Percentiles rank a stretch among this genome's conserved stretches.
phyloP scores from a whole-genome alignment of 2,329 filamentous ascomycete species.

The Dryadomyces quercivorus region DNA sequence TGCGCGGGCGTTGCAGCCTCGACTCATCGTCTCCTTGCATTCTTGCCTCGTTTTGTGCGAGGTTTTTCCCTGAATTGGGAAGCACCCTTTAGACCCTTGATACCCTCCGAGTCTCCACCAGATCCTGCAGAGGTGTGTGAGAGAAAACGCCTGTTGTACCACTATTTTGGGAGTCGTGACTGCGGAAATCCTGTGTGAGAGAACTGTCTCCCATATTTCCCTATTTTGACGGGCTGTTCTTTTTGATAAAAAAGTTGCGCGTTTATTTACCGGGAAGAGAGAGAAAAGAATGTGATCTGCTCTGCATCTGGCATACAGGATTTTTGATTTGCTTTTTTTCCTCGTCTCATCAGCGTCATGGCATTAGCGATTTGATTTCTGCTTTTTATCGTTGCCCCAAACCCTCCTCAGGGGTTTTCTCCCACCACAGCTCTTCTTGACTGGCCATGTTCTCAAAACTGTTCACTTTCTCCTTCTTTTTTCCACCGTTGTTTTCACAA shows the following conservation, averaged over 20 bases:
- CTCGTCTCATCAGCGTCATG: slow-evolving; percentile 24
- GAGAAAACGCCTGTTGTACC: slow-evolving; percentile 10
- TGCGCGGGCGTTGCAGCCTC: background rate
- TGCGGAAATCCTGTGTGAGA: slow-evolving; percentile 4
- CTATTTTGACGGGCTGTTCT: slow-evolving; percentile 6
- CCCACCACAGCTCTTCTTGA: background rate
- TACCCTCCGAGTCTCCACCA: slow-evolving; percentile 9
- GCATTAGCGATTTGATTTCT: slow-evolving; percentile 32
- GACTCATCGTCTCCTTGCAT: background rate
- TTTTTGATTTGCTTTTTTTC: slow-evolving; percentile 19
- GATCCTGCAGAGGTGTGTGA: slow-evolving; percentile 8
- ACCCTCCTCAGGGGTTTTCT: background rate
- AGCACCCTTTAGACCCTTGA: slow-evolving; percentile 8
- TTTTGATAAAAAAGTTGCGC: slow-evolving; percentile 9
- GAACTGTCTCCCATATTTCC: slow-evolving; percentile 2
- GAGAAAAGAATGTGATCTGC: slow-evolving; percentile 29
- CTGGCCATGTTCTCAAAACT: background rate
- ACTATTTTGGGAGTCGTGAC: slow-evolving; percentile 6
- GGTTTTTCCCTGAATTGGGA: slow-evolving; percentile 7
- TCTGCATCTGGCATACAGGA: slow-evolving; percentile 30
- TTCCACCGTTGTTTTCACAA: background rate
- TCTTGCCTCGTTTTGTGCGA: background rate
- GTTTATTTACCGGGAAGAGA: slow-evolving; percentile 22
- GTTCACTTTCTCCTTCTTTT: background rate
- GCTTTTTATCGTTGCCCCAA: slow-evolving; percentile 10